Base-by-base conservation (phyloP, 1,284 basidiomycete genomes). In the Exobasidium rhododendri region DNA sequence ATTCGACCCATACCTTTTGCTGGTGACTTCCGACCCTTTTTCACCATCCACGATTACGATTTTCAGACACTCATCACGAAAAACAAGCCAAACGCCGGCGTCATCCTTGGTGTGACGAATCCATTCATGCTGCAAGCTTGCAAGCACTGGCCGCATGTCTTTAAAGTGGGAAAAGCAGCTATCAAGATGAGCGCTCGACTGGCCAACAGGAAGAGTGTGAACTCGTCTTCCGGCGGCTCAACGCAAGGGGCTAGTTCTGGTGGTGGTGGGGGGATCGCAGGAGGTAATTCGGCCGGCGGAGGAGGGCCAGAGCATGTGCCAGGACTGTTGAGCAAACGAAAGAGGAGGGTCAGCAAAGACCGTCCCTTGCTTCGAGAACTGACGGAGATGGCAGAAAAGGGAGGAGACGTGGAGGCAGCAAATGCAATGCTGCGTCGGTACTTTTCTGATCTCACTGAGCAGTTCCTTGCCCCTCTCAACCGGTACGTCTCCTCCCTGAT, bases 21-120 rank as follows among this genome's bases (percentile, higher is more conserved):
- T 0, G 87, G 87, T 2, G 94, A 97, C 77, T 87, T 92, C 71
- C 85, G 94, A 6, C 94, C 94, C 0, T 97, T 94, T 80, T 90
- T 97, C 70, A 96, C 93, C 17, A 93, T 97, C 64, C 94, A 97
- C 78, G 94, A 97, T 73, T 86, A 85, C 44, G 93, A 97, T 70
- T 89, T 92, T 70, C 77, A 85, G 0, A 75, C 84, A 0, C 80
- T 97, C 3, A 87, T 94, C 31, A 91, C 91, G 74, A 87, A 88
- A 65, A 86, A 89, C 50, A 87, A 91, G 65, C 94, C 94, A 0
- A 88, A 89, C 71, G 82, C 89, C 0, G 94, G 94, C 0, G 82
- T 92, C 0, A 78, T 97, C 0, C 82, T 97, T 0, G 93, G 94
- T 7, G 91, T 94, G 0, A 97, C 94, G 6, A 98, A 97, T 74